A percentile compares a stretch with the other conserved stretches of the same genome.
These are phyloP conservation scores for Lasiodiplodia sp. DNA, from an alignment of 2,329 filamentous ascomycete genomes.

Conservation along the genomic window DNA sequence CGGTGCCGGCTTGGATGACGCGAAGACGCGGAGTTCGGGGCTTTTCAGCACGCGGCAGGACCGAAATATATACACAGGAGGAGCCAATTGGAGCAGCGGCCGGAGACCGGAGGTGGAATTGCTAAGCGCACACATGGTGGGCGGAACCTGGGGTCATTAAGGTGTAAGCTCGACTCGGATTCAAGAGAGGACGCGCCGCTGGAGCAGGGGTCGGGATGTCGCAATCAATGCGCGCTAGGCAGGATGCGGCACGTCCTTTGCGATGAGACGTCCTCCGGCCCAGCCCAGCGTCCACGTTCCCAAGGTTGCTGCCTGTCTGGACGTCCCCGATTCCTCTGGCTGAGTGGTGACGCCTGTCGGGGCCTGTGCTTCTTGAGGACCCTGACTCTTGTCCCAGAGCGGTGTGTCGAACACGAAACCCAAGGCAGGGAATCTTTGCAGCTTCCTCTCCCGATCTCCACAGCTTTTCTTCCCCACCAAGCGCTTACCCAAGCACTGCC, in stretches of 20 bases:
- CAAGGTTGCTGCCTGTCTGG: background rate
- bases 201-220: conserved; percentile 11
- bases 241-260: conserved; percentile 1
- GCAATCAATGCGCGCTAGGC: conserved; percentile 9
- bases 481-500: background rate
- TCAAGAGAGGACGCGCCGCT: conserved; percentile 6
- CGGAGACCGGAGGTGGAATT: conserved; percentile 7
- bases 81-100: background rate
- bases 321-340: background rate
- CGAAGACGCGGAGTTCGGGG: background rate
- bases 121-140: conserved; percentile 5
- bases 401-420: conserved; percentile 15
- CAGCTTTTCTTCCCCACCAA: conserved; percentile 11
- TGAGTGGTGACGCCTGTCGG: conserved; percentile 19
- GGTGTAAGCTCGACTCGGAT: conserved; percentile 2
- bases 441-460: conserved; percentile 5
- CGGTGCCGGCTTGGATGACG: conserved; percentile 1
- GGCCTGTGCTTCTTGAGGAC: background rate
- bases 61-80: background rate
- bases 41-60: background rate
- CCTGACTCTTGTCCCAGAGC: conserved; percentile 9
- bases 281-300: background rate
- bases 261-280: conserved; percentile 1
- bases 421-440: background rate
- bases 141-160: background rate